phyloP scores from a whole-genome alignment of 2,329 filamentous ascomycete species.

The Fusarium subglutinans region DNA sequence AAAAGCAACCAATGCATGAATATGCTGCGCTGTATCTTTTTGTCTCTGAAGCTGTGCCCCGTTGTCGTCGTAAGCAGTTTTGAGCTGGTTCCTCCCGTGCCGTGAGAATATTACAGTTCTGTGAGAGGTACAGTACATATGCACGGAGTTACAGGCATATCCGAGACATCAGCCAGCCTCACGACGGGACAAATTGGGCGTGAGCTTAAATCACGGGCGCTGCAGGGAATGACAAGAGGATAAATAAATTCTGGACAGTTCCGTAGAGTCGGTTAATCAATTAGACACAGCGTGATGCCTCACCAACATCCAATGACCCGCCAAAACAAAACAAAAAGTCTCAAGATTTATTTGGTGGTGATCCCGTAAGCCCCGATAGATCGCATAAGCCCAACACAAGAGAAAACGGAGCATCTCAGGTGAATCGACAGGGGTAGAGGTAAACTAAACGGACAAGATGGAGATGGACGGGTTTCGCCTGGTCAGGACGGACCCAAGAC shows the following conservation, averaged over 20 bases:
- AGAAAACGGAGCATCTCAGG: conserved; percentile 25
- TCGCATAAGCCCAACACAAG: conserved; percentile 21
- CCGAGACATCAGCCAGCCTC: conserved; percentile 38
- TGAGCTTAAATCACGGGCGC: conserved; percentile 12
- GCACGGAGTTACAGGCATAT: conserved; percentile 3
- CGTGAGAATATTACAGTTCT: conserved; percentile 18
- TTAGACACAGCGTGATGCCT: conserved; percentile 1
- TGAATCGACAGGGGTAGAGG: conserved; percentile 21
- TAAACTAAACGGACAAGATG: conserved; percentile 20
- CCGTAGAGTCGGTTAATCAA: conserved; percentile 6
- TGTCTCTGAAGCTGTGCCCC: conserved; percentile 17
- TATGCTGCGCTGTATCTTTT: conserved; percentile 5
- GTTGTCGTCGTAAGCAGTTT: conserved; percentile 28
- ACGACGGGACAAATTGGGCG: conserved; percentile 5
- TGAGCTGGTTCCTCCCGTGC: conserved; percentile 7
- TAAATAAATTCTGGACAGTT: not conserved
- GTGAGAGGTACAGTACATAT: not conserved
- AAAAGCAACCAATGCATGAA: not conserved
- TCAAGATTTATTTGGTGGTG: not conserved
- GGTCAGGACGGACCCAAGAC: conserved; percentile 15
- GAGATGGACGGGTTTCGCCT: conserved; percentile 34
- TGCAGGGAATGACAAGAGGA: not conserved
- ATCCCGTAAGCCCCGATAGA: conserved; percentile 24
- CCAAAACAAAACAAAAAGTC: not conserved
- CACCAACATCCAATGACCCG: not conserved